phyloP scores from a whole-genome alignment of 2,329 filamentous ascomycete species.

The Paecilomyces variotii region DNA sequence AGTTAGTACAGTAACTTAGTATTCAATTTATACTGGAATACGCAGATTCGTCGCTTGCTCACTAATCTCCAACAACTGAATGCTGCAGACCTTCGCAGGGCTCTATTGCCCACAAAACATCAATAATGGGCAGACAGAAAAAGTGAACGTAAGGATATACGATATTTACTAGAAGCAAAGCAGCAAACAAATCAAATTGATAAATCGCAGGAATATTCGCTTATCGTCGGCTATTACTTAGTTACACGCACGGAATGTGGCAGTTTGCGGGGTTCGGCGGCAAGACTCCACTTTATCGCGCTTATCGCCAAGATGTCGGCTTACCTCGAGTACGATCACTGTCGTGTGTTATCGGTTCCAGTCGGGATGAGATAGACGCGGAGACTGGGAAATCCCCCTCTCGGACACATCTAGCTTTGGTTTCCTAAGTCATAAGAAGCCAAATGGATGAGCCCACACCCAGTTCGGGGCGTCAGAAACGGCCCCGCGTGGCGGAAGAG shows the following conservation, averaged over 20 bases:
- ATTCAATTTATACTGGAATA: too few relatives aligned
- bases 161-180: not conserved
- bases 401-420: not conserved
- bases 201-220: not conserved
- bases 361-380: not conserved
- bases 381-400: not conserved
- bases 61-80: too few relatives aligned
- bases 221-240: not conserved
- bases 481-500: constrained; percentile 33
- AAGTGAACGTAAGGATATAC: not conserved
- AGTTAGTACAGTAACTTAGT: too few relatives aligned
- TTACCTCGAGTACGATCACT: not conserved
- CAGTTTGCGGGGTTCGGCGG: constrained; percentile 1
- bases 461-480: constrained; percentile 25
- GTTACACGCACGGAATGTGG: not conserved
- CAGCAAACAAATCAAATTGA: not conserved
- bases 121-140: not conserved
- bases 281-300: not conserved
- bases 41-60: too few relatives aligned
- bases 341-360: not conserved
- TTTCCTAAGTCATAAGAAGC: not conserved
- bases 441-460: constrained; percentile 24
- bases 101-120: too few relatives aligned
- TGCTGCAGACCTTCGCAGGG: too few relatives aligned
- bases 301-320: not conserved